A percentile compares a stretch with the other conserved stretches of the same genome.
These are phyloP conservation scores for Podaxis carcinomalis DNA, from an alignment of 768 basidiomycete genomes.

Conservation along the genomic window DNA sequence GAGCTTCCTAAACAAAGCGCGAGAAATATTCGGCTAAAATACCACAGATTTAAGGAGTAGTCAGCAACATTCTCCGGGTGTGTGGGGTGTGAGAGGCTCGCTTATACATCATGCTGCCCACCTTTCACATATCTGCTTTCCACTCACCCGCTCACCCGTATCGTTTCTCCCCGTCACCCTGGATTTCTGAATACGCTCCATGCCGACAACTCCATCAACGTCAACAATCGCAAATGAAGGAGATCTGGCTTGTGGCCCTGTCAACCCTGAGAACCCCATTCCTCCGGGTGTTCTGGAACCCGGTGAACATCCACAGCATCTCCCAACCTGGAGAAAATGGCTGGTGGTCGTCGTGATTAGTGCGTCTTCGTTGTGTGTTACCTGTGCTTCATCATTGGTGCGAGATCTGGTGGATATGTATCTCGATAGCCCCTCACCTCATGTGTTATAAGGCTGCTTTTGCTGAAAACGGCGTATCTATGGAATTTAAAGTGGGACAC, in stretches of 20 bases:
- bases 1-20: not conserved
- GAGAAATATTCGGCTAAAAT: not conserved
- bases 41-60: not conserved
- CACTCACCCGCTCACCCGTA: not conserved
- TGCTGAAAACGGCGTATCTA: slow-evolving; percentile 55
- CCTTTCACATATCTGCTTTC: not conserved
- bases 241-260: not conserved
- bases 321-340: slow-evolving; percentile 43
- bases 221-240: not conserved
- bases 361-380: slow-evolving; percentile 43
- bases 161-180: not conserved
- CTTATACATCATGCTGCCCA: not conserved
- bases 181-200: not conserved
- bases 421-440: not conserved
- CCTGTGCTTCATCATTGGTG: slow-evolving; percentile 55
- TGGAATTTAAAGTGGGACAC: slow-evolving; percentile 42
- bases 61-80: not conserved
- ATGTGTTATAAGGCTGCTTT: slow-evolving; percentile 48
- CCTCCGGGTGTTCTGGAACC: slow-evolving; percentile 35
- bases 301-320: slow-evolving; percentile 37
- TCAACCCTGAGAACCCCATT: not conserved
- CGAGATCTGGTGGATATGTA: slow-evolving; percentile 15
- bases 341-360: slow-evolving; percentile 41
- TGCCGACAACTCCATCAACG: not conserved
- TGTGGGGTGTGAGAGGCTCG: not conserved